Base-by-base conservation (phyloP, 2,329 filamentous ascomycete genomes). In the Neoascochyta sp. region DNA sequence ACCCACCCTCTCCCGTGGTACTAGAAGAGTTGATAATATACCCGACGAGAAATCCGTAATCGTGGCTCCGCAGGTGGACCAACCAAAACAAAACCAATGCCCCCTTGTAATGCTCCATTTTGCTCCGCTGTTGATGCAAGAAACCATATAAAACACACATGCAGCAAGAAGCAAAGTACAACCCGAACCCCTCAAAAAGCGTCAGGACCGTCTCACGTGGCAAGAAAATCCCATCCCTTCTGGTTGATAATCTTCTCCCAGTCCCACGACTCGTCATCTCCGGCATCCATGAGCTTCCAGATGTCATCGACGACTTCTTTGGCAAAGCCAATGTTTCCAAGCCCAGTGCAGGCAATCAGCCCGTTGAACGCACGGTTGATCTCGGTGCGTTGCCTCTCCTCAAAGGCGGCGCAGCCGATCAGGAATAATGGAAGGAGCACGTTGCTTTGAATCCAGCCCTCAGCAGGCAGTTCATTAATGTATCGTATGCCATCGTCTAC, bases 401-500 rank as follows among this genome's bases (percentile, higher is more conserved):
- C 63, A 43, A 80, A 80, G 4, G 77, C 75, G 1, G 75, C 75
- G 44, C 76, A 79, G 3, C 75, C 76, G 5, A 81, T 68, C 5
- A 80, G 57, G 56, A 80, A 80, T 14, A 80, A 52, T 3, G 77
- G 77, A 65, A 79, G 74, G 5, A 80, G 60, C 16, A 81, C 66
- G 28, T 80, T 74, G 39, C 73, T 75, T 36, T 77, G 73, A 7
- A 74, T 74, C 12, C 71, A 72, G 2, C 69, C 66, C 39, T 75
- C 69, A 19, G 68, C 54, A n/a, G 74, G 74, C 9, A 80, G 53
- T 27, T 70, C 63, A 24, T 73, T 70, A 22, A 80, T 63, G 41
- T 73, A 78, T n/a, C 61, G 49, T 9, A 80, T 67, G 2, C 75
- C 76, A 32, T 76, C 69, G 32, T 80, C 71, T 4, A 80, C 76